Conservation (phyloP, 2,329 filamentous ascomycete species). For the Talaromyces sp. region DNA sequence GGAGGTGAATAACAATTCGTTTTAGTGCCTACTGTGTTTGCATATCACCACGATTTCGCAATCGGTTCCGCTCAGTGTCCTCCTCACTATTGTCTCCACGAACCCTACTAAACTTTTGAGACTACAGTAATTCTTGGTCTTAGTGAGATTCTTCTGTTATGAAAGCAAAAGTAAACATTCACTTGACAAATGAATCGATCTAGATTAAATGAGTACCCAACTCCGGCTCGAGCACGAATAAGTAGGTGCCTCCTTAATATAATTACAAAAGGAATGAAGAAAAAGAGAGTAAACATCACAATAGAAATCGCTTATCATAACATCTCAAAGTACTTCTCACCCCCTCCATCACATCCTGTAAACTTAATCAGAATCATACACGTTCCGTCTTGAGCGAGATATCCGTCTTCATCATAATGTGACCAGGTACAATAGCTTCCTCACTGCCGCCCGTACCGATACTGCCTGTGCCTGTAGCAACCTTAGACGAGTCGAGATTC, state of each 20-base stretch:
- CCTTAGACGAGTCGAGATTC: slow-evolving; percentile 1
- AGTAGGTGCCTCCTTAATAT: neutral
- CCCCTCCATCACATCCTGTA: neutral
- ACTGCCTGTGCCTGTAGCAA: neutral
- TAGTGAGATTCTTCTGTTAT: neutral
- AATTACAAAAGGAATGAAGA: neutral
- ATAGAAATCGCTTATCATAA: neutral
- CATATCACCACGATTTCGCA: neutral
- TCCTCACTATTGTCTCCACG: neutral
- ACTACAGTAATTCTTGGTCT: neutral
- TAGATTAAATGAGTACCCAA: slow-evolving; percentile 1
- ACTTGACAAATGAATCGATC: neutral
- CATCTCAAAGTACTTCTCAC: neutral
- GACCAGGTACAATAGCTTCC: slow-evolving; percentile 18
- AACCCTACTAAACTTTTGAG: neutral
- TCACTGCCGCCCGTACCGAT: slow-evolving; percentile 12
- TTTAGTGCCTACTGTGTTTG: neutral
- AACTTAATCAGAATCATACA: slow-evolving; percentile 12
- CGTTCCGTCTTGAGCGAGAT: slow-evolving; percentile 18
- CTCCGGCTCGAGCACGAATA: neutral
- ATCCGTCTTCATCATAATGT: slow-evolving; percentile 21
- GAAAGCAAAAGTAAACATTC: neutral
- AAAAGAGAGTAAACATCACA: neutral
- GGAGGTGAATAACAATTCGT: neutral
- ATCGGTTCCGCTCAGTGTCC: neutral